Percentiles rank a stretch among this genome's conserved stretches.
phyloP scores from a whole-genome alignment of 2,329 filamentous ascomycete species.

The Hypoxylon sp. region DNA sequence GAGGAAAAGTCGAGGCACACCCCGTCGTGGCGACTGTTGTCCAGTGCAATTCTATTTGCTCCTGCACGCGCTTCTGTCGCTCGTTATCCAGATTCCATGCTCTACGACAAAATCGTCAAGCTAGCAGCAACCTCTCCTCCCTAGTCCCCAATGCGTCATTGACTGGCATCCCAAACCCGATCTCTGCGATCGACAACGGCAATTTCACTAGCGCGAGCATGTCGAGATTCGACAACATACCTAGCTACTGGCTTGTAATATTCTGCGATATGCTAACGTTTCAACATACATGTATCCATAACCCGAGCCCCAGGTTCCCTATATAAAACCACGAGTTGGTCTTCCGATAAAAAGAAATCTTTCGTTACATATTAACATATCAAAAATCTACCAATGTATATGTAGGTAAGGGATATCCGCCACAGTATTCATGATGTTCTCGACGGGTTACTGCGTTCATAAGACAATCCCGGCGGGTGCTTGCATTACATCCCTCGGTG shows the following conservation, averaged over 20 bases:
- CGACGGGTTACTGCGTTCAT: constrained; percentile 5
- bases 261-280: constrained; percentile 14
- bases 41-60: constrained; percentile 26
- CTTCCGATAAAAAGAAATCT: neutral
- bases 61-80: constrained; percentile 20
- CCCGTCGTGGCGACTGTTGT: constrained; percentile 31
- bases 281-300: constrained; percentile 12
- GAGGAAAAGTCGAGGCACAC: constrained; percentile 14
- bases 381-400: neutral
- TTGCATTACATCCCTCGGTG: constrained; percentile 3
- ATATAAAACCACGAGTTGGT: constrained; percentile 2
- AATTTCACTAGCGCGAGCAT: constrained; percentile 37
- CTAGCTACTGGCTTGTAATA: constrained; percentile 18
- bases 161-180: constrained; percentile 33
- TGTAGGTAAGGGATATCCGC: constrained; percentile 6
- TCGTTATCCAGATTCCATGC: constrained; percentile 33
- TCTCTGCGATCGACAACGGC: constrained; percentile 39
- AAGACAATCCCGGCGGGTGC: constrained; percentile 10
- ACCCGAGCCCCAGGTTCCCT: neutral
- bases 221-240: constrained; percentile 20
- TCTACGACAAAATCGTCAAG: constrained; percentile 37
- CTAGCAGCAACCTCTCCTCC: constrained; percentile 32
- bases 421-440: neutral
- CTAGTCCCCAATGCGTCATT: constrained; percentile 37
- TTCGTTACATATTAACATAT: neutral